Evolutionary conservation across 305 asterid genomes (phyloP), one percentile per base, ranked within the genome.

Genomic region (Fraxinus nigra): DNA sequence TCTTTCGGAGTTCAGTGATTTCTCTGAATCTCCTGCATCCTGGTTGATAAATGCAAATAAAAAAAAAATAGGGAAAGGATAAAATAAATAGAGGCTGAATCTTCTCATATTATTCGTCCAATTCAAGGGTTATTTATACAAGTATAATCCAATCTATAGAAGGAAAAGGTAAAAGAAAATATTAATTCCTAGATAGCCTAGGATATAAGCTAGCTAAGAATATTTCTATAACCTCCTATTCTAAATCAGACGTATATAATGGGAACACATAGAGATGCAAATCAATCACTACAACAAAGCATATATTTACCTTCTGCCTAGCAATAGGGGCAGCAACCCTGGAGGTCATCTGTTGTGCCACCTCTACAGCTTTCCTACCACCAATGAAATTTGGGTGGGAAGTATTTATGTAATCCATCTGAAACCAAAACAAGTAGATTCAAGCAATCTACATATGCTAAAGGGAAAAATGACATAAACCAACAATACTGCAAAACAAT

Each of bases 321-420:
- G 93, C 82, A 82, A 83, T 48, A 30, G 94, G 74, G 24, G 86
- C 79, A 28, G 93, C 79, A 77, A 90, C 79, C 86, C 90, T 89
- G 77, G 94, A 85, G 61, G 95, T 85, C 79, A 89, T 82, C 86
- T 93, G 98, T 78, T 92, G 95, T 81, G 99, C 99, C 40, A 63
- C 87, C 86, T 97, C 98, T 34, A 95, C 87, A 80, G 98, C 98
- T 90, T 90, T 93, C 85, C 92, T 89, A 80, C 98, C 98, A 77
- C 98, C 98, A 84, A 95, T 75, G 79, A 95, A 95, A 88, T 91
- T 90, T 77, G 97, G 92, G 87, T 95, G 95, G 69, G 98, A 95
- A 65, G 98, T 95, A 86, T 95, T 95, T 86, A 95, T 90, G 88
- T 90, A 95, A 87, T 95, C 98, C 97, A 97, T 93, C 98, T 95